These are phyloP conservation scores for Malassezia japonica DNA, from an alignment of 1,284 basidiomycete species.

Conservation along the genomic window DNA sequence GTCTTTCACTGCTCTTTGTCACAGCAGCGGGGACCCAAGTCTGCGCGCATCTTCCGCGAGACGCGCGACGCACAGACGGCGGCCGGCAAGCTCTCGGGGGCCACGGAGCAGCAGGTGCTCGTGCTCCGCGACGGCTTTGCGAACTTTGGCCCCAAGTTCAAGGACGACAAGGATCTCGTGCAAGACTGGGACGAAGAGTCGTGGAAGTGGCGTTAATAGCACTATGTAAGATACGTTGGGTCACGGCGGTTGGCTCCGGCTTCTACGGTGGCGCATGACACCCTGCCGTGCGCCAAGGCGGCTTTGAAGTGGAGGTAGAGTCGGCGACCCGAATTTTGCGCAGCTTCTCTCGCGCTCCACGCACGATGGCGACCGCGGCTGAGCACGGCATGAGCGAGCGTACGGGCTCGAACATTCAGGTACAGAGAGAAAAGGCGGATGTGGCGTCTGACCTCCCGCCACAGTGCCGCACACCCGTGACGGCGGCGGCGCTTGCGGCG, in stretches of 20 bases:
- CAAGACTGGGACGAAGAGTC: constrained; percentile 13
- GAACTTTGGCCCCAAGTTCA: constrained; percentile 25
- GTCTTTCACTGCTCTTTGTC: constrained; percentile 49
- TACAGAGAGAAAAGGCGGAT: no score
- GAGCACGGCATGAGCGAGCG: no score
- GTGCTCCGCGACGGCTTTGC: constrained; percentile 48
- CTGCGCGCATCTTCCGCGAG: constrained; percentile 47
- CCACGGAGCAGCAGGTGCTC: constrained; percentile 33
- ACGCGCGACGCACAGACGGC: constrained; percentile 25
- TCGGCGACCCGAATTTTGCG: no score
- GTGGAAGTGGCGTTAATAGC: constrained; percentile 5
- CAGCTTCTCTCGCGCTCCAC: no score
- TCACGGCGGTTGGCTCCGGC: no score
- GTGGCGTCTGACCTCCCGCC: no score
- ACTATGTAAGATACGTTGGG: no score
- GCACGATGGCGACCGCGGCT: no score
- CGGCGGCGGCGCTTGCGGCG: not conserved
- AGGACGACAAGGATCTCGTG: constrained; percentile 10
- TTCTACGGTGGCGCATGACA: no score
- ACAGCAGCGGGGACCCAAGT: constrained; percentile 48
- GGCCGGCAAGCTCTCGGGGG: constrained; percentile 10
- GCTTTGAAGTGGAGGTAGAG: no score
- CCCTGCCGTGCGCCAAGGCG: no score
- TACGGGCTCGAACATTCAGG: no score
- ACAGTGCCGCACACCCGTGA: not conserved